These are phyloP conservation scores for Royoungia palumana DNA, from an alignment of 768 basidiomycete species.

Conservation along the genomic window DNA sequence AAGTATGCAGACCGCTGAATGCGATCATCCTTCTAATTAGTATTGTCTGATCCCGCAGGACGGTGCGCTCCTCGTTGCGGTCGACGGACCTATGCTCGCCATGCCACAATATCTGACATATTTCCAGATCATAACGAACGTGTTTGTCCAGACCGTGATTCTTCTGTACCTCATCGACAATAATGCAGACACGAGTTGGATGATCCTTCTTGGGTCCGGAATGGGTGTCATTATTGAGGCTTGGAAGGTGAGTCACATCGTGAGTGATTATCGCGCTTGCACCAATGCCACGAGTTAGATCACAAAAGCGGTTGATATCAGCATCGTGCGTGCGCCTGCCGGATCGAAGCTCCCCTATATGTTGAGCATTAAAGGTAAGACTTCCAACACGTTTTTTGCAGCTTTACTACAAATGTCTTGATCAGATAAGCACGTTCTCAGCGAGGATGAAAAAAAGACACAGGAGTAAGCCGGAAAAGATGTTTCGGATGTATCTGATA, in stretches of 20 bases:
- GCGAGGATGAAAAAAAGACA: constrained; percentile 95
- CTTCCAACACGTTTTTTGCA: constrained; percentile 14
- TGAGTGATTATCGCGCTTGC: constrained; percentile 9
- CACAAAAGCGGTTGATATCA: constrained; percentile 88
- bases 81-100: constrained; percentile 10
- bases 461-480: constrained; percentile 68
- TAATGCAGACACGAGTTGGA: constrained; percentile 94
- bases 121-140: constrained; percentile 78
- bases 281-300: constrained; percentile 45
- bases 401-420: constrained; percentile 8
- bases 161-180: constrained; percentile 94
- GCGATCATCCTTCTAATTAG: constrained; percentile 14
- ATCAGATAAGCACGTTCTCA: constrained; percentile 90
- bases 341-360: constrained; percentile 75
- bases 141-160: constrained; percentile 88
- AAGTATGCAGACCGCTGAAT: constrained; percentile 22
- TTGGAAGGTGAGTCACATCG: constrained; percentile 69
- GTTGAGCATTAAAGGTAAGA: constrained; percentile 74
- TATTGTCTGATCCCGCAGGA: constrained; percentile 36
- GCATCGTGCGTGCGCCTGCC: constrained; percentile 53
- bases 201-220: constrained; percentile 90
- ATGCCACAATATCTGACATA: constrained; percentile 10
- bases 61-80: constrained; percentile 40
- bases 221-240: constrained; percentile 83
- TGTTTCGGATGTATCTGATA: constrained; percentile 20